Evolutionary conservation across 345 rosid genomes (phyloP).

Genomic region (Noccaea bulbosa): DNA sequence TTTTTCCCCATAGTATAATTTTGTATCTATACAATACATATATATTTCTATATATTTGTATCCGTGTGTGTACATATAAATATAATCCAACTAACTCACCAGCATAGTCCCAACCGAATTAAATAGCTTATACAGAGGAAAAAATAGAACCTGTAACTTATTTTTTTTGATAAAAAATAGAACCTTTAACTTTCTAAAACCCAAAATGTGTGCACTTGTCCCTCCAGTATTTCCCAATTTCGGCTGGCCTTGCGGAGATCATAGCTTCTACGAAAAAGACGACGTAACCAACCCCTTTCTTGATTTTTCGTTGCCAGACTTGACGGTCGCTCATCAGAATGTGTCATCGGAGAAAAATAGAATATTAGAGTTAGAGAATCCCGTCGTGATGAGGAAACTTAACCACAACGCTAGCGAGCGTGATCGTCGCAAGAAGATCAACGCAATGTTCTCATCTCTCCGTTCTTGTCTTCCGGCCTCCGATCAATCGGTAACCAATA

Average conservation of each 20-base stretch:
- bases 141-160: too few species aligned
- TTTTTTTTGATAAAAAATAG: background rate
- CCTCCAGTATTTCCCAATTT: constrained; percentile 32
- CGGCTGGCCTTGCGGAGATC: constrained; percentile 37
- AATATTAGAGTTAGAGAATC: background rate
- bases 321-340: constrained; percentile 35
- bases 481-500: constrained; percentile 50
- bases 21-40: constrained; percentile 4
- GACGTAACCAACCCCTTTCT: constrained; percentile 24
- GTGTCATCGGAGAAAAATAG: constrained; percentile 16
- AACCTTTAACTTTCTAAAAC: constrained; percentile 14
- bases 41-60: background rate
- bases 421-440: constrained; percentile 66
- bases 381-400: constrained; percentile 49
- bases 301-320: constrained; percentile 40
- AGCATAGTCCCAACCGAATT: constrained; percentile 31
- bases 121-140: constrained; percentile 13
- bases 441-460: constrained; percentile 59
- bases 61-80: constrained; percentile 2
- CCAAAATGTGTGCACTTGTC: constrained; percentile 41
- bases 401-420: constrained; percentile 77
- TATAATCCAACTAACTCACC: constrained; percentile 35
- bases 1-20: background rate
- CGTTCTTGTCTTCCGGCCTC: constrained; percentile 63
- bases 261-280: constrained; percentile 1